Conservation (phyloP, 2,329 filamentous ascomycete genomes). For the Arachnomyces sp. region DNA sequence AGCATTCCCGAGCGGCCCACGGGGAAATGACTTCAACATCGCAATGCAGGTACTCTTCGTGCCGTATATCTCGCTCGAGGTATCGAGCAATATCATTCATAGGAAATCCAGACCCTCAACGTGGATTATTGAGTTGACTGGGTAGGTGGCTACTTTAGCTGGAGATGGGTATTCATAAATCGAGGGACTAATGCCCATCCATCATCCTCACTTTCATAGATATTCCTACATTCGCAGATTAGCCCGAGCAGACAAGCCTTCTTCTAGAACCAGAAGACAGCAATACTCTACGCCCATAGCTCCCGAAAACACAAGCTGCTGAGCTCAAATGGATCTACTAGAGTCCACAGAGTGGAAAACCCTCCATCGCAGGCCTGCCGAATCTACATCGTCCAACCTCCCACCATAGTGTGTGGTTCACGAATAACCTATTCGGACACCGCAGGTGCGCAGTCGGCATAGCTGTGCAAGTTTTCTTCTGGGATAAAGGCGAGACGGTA, state of each 20-base stretch:
- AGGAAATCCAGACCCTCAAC: conserved; percentile 18
- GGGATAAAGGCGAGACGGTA: conserved; percentile 26
- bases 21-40: conserved; percentile 26
- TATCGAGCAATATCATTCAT: conserved; percentile 22
- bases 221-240: conserved; percentile 24
- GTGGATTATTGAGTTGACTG: conserved; percentile 17
- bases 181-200: conserved; percentile 26
- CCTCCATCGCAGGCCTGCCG: conserved; percentile 23
- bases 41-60: conserved; percentile 27
- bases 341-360: conserved; percentile 21
- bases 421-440: conserved; percentile 24
- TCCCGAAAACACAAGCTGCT: conserved; percentile 17
- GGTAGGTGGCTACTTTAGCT: conserved; percentile 19
- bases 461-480: conserved; percentile 22
- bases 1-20: conserved; percentile 15
- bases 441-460: conserved; percentile 23
- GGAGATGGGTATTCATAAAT: conserved; percentile 32
- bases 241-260: conserved; percentile 26
- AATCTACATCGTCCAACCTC: conserved; percentile 27
- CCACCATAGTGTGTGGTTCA: conserved; percentile 19
- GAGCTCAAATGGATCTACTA: conserved; percentile 23
- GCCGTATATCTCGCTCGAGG: conserved; percentile 21
- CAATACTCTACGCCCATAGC: conserved; percentile 18
- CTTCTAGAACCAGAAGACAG: conserved; percentile 24
- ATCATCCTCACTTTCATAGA: conserved; percentile 18